Evolutionary conservation across 2,329 filamentous ascomycete genomes (phyloP).

Genomic region (Colletotrichum lindemuthianum): DNA sequence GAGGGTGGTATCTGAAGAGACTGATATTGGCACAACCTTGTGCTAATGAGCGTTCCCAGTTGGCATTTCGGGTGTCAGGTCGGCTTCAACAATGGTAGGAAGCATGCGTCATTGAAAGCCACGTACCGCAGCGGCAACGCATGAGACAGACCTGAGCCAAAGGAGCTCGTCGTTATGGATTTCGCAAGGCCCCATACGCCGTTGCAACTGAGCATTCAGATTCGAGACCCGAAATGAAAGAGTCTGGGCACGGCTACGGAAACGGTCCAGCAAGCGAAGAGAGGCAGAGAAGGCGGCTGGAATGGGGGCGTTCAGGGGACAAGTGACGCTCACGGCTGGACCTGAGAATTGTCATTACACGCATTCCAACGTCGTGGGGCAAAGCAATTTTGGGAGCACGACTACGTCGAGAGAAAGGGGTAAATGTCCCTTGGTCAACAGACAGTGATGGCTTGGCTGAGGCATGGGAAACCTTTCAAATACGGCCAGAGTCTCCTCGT

Average conservation of each 20-base stretch:
- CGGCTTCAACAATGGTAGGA: too few species aligned
- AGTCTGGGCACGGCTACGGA: too few species aligned
- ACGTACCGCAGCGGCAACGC: too few species aligned
- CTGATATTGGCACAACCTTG: not conserved
- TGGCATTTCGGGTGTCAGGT: too few species aligned
- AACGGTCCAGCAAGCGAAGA: not conserved
- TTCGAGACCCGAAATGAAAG: not conserved
- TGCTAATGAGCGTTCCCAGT: too few species aligned
- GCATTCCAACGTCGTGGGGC: constrained; percentile 20
- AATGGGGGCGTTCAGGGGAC: constrained; percentile 26
- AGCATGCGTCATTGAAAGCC: too few species aligned
- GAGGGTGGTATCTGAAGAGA: not conserved
- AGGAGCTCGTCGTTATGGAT: too few species aligned
- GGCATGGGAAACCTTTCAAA: constrained; percentile 25
- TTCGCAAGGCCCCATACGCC: too few species aligned
- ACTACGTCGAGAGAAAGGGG: constrained; percentile 16
- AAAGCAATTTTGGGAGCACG: not conserved
- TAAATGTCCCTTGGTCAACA: constrained; percentile 3
- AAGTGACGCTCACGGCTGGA: constrained; percentile 16
- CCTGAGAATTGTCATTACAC: constrained; percentile 22
- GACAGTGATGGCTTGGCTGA: constrained; percentile 7
- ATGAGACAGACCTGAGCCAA: too few species aligned
- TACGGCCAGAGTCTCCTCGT: constrained; percentile 25
- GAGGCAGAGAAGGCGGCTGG: constrained; percentile 3
- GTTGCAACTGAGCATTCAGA: too few species aligned